A percentile compares a stretch with the other conserved stretches of the same genome.
phyloP scores from a whole-genome alignment of 306 rosid species.

The Acacia confusa region DNA sequence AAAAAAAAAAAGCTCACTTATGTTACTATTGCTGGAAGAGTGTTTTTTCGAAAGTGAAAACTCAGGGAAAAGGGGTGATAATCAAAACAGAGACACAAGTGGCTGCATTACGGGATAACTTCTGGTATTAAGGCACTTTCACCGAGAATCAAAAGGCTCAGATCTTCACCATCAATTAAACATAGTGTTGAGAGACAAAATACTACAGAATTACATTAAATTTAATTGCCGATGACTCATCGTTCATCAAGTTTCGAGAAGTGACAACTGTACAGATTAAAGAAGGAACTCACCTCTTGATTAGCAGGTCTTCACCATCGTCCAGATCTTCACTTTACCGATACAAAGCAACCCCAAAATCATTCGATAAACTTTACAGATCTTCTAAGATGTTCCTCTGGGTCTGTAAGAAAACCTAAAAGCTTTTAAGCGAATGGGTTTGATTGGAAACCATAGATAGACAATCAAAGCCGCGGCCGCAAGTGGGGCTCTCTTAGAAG shows the following conservation, averaged over 20 bases:
- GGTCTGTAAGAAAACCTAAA: background rate
- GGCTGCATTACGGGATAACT: background rate
- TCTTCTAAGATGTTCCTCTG: too few relatives aligned
- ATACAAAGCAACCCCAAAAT: too few relatives aligned
- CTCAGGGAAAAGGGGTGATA: background rate
- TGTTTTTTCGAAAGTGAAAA: too few relatives aligned
- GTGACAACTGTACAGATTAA: too few relatives aligned
- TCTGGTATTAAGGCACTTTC: background rate
- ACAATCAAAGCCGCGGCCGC: constrained; percentile 69
- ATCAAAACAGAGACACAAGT: background rate
- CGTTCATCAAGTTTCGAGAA: constrained; percentile 56
- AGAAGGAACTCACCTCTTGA: too few relatives aligned
- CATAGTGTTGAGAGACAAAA: background rate
- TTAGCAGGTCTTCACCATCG: too few relatives aligned
- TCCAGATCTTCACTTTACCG: too few relatives aligned
- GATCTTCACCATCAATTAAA: background rate
- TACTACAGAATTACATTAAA: constrained; percentile 50
- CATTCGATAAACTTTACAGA: too few relatives aligned
- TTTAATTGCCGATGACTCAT: constrained; percentile 56
- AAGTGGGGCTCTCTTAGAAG: constrained; percentile 49
- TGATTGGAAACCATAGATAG: background rate
- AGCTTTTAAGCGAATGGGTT: background rate
- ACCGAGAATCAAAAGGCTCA: background rate
- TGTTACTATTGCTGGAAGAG: too few relatives aligned
- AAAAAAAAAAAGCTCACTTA: too few relatives aligned